phyloP scores from a whole-genome alignment of 495 filamentous ascomycete species.

The Penicillium fimorum region DNA sequence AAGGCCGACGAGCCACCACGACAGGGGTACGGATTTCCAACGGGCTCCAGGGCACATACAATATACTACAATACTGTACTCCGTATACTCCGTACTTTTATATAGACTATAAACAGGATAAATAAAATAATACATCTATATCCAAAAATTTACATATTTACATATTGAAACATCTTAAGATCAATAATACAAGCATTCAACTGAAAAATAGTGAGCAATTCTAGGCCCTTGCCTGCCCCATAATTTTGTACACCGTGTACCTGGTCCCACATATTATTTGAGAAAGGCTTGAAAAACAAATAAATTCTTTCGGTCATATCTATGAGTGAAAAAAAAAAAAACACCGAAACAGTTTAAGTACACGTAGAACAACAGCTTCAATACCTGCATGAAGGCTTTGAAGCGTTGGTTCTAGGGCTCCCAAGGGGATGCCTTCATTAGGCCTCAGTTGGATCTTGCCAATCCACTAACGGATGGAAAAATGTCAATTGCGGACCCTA shows the following conservation, averaged over 20 bases:
- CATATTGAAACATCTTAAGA: neutral
- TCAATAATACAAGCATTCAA: neutral
- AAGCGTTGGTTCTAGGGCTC: slow-evolving; percentile 8
- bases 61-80: neutral
- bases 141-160: neutral
- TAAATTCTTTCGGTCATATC: slow-evolving; percentile 11
- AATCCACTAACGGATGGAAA: neutral
- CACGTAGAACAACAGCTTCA: slow-evolving; percentile 7
- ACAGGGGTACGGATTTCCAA: neutral
- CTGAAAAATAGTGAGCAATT: slow-evolving; percentile 7
- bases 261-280: neutral
- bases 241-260: neutral
- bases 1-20: neutral
- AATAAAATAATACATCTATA: neutral
- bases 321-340: neutral
- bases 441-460: slow-evolving; percentile 1
- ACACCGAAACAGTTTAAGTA: slow-evolving; percentile 5
- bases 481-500: neutral
- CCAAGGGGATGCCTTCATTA: neutral
- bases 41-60: no score
- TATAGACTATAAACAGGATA: neutral
- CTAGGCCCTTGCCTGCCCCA: slow-evolving; percentile 19
- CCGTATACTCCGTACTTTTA: neutral
- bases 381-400: slow-evolving; percentile 6
- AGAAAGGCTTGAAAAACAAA: neutral